Base-by-base conservation (phyloP, 2,329 filamentous ascomycete species). In the Diplodia mutila region DNA sequence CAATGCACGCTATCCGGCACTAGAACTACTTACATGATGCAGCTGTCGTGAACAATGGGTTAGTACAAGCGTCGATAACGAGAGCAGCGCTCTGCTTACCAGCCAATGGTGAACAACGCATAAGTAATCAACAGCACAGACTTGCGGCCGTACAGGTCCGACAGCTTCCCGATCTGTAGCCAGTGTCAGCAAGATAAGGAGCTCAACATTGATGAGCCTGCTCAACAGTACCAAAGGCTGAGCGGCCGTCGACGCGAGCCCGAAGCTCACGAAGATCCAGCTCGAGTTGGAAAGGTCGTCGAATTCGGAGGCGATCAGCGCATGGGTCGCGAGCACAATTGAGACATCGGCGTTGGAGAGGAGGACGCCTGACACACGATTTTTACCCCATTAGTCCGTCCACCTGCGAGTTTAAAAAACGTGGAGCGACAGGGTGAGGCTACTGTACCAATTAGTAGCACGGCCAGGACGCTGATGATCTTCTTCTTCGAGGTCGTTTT, bases 261-360 rank as follows among this genome's bases (percentile, higher is more conserved):
- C 77, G 70, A 81, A 84, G 23, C 79, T 79, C 1, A 78, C 79
- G 8, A 83, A 69, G 0, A 84, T 75, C 82, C 82, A 84, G 39
- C 76, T 78, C 0, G 80, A 80, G 25, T 77, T 74, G 12, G 77
- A 73, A 5, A 83, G 72, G 18, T 77, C 75, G 63, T 80, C 71
- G 68, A 84, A 84, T 23, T 83, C 80, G 0, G 82, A 83, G 0
- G 82, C 76, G 49, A 84, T 81, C n/a, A 75, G 81, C 0, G 86
- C 85, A 68, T 90, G 87, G 0, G 89, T 90, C 0, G 90, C 89
- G 37, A 92, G 79, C 0, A 92, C 84, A 0, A 92, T 79, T 1
- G 87, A 89, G 0, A 80, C 78, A 72, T 93, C 90, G 18, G 86
- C 85, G 66, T 89, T 88, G 7, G 86, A 85, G 14, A 91, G 85